Conservation (phyloP, 2,329 filamentous ascomycete species). For the Calonectria pseudoturangicola region DNA sequence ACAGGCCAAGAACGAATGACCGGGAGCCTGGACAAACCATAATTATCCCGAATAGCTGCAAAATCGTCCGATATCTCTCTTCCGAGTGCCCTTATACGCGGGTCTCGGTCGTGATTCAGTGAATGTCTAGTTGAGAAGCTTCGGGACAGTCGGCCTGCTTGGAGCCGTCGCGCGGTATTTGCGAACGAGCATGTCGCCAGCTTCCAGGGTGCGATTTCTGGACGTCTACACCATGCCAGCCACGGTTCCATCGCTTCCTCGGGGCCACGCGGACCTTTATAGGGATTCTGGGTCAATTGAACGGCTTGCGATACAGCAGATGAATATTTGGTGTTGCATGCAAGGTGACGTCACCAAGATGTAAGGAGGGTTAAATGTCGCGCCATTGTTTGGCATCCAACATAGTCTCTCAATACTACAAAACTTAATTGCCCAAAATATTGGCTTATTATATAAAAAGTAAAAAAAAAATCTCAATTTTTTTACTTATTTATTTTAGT, state of each 20-base stretch:
- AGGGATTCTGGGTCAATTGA: slow-evolving; percentile 16
- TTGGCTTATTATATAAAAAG: too few relatives aligned
- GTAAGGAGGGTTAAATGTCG: background rate
- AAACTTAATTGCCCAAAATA: too few relatives aligned
- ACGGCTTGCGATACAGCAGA: slow-evolving; percentile 26
- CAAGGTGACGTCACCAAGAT: slow-evolving; percentile 49
- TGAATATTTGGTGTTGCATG: slow-evolving; percentile 24
- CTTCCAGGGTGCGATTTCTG: slow-evolving; percentile 5
- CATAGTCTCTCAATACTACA: too few relatives aligned
- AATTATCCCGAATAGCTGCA: slow-evolving; percentile 65
- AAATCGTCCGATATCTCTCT: slow-evolving; percentile 68
- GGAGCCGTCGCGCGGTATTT: slow-evolving; percentile 33
- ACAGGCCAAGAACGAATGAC: slow-evolving; percentile 1
- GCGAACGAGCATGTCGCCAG: background rate
- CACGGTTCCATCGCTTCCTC: slow-evolving; percentile 48
- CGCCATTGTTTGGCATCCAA: background rate
- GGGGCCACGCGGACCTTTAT: slow-evolving; percentile 34
- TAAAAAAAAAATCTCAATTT: too few relatives aligned
- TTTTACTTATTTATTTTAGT: too few relatives aligned
- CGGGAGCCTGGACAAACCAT: slow-evolving; percentile 59
- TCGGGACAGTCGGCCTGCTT: slow-evolving; percentile 23
- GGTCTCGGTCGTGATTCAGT: slow-evolving; percentile 56
- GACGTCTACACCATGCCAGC: slow-evolving; percentile 42
- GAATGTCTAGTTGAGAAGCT: slow-evolving; percentile 40
- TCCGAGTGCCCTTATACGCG: slow-evolving; percentile 64